Base-by-base conservation (phyloP, 495 filamentous ascomycete genomes). In the Tuber brumale region DNA sequence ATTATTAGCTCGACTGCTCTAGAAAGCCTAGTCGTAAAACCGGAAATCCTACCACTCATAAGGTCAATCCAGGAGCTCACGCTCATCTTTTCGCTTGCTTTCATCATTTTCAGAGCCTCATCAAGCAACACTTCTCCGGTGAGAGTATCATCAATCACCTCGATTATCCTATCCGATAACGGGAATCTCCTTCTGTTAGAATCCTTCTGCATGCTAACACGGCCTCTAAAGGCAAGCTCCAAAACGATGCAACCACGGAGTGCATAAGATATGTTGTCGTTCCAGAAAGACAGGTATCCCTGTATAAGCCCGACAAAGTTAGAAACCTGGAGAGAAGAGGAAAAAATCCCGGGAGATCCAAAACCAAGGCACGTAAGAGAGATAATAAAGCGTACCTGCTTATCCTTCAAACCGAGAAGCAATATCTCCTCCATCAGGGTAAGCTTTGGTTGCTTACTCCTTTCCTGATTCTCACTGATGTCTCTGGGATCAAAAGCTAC, bases 81-180 rank as follows among this genome's bases (percentile, higher is more conserved):
- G 84, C 95, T 99, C 95, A 99, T 98, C 89, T 97, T 97, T 88
- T 99, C 95, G 84, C 94, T 97, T 77, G 91, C 90, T 87, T 99
- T 98, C 95, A 98, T 99, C 94, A 99, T 97, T 88, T 99, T 98
- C 84, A 99, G 87, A 76, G 95, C 92, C 87, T 99, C 95, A 86
- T 99, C 95, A 81, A 99, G 89, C 82, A 99, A 89, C 81, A 98
- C 94, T 87, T 99, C 95, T 74, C 95, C 95, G 3, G 95, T 99
- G 84, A 97, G 88, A 76, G 93, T 97, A 83, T 98, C 95, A 84
- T 99, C 95, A 81, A 99, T 88, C 74, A 99, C 95, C 85, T 99
- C 95, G 85, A 99, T 97, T 76, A 94, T 85, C 75, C 95, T 89
- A 85, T 99, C 95, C 79, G 94, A 90, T 75, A 98, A 87, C 76